Base-by-base conservation (phyloP, 495 filamentous ascomycete species). In the Achaetomiella virescens region DNA sequence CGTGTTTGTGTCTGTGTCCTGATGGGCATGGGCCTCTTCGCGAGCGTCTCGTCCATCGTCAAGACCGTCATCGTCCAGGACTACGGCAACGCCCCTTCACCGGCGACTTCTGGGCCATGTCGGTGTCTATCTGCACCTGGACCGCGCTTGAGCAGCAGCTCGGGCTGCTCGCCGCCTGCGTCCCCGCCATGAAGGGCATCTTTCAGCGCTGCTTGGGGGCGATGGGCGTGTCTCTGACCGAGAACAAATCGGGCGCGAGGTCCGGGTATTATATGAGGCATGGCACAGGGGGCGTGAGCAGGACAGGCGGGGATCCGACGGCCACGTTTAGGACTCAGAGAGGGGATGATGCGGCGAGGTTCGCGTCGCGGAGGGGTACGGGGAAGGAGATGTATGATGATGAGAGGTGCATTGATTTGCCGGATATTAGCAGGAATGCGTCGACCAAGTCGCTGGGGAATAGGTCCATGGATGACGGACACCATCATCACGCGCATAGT, bases 21-120 rank as follows among this genome's bases (percentile, higher is more conserved):
- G 7, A 66, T 66, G 64, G 64, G 59, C 37, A 61, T 66, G 48
- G 64, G 64, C 42, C 33, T 66, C 45, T 55, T 66, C 7, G 64
- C 61, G 11, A 60, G 56, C 15, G 51, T 58, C 0, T 57, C 54
- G 11, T 55, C 48, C 43, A 59, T 66, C 45, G 38, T 61, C 46
- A 66, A 66, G 54, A 66, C 64, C 22, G 54, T 64, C n/a, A 55
- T 59, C 7, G 46, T 66, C 15, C 52, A 60, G 29, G 42, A 49
- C n/a, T 66, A 49, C 36, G 54, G 57, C 25, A 48, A 64, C 21
- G 52, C 55, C 17, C 27, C 7, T 15, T 48, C 1, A 21, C 12
- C 3, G 58, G 49, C 15, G 61, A 64, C 41, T 59, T 36, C 7
- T 57, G 47, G 52, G 56, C 61, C 29, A 48, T 54, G 48, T 53